These are phyloP conservation scores for Cystobasidiopsis lactophilus DNA, from an alignment of 768 basidiomycete genomes.

Conservation along the genomic window DNA sequence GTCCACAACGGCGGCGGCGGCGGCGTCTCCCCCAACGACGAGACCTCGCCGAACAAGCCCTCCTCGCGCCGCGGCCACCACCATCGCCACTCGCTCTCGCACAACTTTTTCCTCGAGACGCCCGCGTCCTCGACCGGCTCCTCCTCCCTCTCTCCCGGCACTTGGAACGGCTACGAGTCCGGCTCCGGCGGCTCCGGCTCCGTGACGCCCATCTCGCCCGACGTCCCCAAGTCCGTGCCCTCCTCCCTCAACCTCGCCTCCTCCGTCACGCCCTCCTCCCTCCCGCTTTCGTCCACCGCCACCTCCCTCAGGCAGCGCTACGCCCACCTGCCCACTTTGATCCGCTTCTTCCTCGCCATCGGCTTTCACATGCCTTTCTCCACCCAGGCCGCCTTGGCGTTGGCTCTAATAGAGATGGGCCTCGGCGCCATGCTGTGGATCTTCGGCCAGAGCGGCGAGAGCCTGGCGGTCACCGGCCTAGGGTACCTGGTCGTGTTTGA, in stretches of 20 bases:
- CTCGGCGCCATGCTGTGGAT: conserved; percentile 51
- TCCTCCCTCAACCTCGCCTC: conserved; percentile 3
- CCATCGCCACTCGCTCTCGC: conserved; percentile 19
- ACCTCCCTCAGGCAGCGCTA: conserved; percentile 10
- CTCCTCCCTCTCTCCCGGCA: neutral
- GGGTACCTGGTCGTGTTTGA: conserved; percentile 97
- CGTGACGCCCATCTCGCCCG: neutral
- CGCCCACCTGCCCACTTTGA: conserved; percentile 8
- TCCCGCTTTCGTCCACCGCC: neutral
- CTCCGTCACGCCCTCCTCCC: conserved; percentile 8
- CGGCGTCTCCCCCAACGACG: neutral
- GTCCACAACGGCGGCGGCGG: neutral
- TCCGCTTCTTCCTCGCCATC: conserved; percentile 10
- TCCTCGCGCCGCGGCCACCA: conserved; percentile 17
- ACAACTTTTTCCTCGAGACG: conserved; percentile 17
- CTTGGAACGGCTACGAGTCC: neutral
- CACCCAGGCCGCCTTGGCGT: conserved; percentile 3
- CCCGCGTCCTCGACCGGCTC: neutral
- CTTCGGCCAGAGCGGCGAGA: conserved; percentile 65
- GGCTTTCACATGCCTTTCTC: conserved; percentile 7
- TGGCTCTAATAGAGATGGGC: conserved; percentile 21
- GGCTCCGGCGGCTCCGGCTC: neutral
- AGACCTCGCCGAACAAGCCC: neutral
- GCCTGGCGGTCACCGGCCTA: conserved; percentile 64
- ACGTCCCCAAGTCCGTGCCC: neutral